Evolutionary conservation across 78 protist genomes (phyloP), one percentile per base, ranked within the genome.

Genomic region (Emiliania huxleyi): DNA sequence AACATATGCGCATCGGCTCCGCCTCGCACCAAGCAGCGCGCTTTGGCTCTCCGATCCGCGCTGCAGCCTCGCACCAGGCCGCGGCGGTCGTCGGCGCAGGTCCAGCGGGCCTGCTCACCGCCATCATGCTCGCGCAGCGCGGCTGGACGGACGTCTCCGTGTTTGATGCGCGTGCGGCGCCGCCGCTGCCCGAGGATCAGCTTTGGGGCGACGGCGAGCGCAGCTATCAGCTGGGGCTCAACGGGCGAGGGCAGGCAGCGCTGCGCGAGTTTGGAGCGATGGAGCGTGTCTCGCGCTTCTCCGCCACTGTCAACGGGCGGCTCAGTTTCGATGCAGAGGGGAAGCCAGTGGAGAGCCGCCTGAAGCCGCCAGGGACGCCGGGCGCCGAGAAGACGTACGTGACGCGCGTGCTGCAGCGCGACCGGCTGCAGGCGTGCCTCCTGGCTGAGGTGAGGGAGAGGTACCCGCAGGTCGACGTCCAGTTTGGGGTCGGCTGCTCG

Each of bases 41-140:
- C n/a, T n/a, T n/a, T n/a, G n/a, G n/a, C n/a, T n/a, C n/a, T n/a
- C n/a, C n/a, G n/a, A n/a, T n/a, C n/a, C n/a, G n/a, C n/a, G n/a
- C n/a, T n/a, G n/a, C n/a, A n/a, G n/a, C n/a, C n/a, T n/a, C n/a
- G n/a, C n/a, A n/a, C n/a, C n/a, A n/a, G n/a, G n/a, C n/a, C n/a
- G 84, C 93, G 21, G 87, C 69, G 21, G 69, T 91, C 26, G 88
- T 35, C 35, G 91, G 77, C 49, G 75, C 56, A 33, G 75, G 88
- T 0, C 62, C 42, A 6, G 83, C 83, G 37, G 93, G 77, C 23
- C 37, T 77, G 22, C 83, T 45, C 42, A 26, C 93, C 23, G 93
- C 77, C 73, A 19, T 91, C 22, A 75, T 91, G 81, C 81, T 71
- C 44, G 5, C 81, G 37, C 81, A 18, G 81, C 37, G 81, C 44